Percentiles rank a stretch among this genome's conserved stretches.
Conservation (phyloP, 2,329 filamentous ascomycete genomes). For the Neopestalotiopsis clavispora region DNA sequence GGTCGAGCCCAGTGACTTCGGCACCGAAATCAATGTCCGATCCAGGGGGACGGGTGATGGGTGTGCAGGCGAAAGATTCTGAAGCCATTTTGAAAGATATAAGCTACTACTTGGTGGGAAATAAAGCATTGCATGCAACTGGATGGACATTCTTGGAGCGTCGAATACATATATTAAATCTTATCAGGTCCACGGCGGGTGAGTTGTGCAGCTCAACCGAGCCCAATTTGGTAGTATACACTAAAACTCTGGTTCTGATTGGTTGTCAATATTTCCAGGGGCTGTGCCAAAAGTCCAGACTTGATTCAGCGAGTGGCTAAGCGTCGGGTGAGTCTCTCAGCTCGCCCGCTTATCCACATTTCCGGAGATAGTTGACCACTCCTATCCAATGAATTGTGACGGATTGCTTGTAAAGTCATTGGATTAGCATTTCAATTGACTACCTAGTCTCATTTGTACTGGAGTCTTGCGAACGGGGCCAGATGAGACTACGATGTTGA, state of each 20-base stretch:
- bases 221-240: neutral
- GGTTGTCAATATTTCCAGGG: neutral
- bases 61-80: conserved; percentile 24
- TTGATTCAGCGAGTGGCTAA: neutral
- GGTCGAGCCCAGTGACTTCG: conserved; percentile 58
- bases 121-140: neutral
- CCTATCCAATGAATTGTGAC: neutral
- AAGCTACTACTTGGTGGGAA: neutral
- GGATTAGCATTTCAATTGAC: neutral
- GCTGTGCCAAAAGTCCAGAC: neutral
- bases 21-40: conserved; percentile 64
- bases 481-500: neutral
- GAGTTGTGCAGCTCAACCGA: neutral
- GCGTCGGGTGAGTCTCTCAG: neutral
- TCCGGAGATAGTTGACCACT: neutral
- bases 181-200: neutral
- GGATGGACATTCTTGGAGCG: neutral
- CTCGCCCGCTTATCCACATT: neutral
- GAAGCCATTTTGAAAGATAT: neutral
- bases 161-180: neutral
- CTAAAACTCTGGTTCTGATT: neutral
- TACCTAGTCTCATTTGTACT: neutral
- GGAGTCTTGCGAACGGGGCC: neutral
- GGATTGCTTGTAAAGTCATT: neutral
- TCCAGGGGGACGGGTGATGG: conserved; percentile 37